These are phyloP conservation scores for Lepidium didymum DNA, from an alignment of 345 rosid species.

Conservation along the genomic window DNA sequence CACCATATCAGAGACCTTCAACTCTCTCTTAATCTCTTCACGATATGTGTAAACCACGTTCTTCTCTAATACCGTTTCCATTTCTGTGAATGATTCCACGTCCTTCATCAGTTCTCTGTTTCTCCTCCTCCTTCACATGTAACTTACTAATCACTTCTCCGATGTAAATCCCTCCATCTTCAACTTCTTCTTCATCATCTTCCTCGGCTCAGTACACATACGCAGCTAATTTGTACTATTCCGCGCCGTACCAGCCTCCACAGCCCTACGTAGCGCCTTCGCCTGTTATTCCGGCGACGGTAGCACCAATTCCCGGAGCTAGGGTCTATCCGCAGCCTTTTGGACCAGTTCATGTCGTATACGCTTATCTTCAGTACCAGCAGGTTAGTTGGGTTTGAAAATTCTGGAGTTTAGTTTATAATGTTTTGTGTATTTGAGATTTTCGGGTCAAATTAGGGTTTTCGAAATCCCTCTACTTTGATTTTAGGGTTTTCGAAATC, in stretches of 20 bases:
- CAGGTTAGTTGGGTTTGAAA: slow-evolving; percentile 36
- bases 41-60: too few relatives aligned
- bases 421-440: neutral
- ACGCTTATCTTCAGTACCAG: slow-evolving; percentile 74
- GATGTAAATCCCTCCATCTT: slow-evolving; percentile 43
- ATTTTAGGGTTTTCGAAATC: neutral
- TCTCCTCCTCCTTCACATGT: too few relatives aligned
- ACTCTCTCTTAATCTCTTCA: too few relatives aligned
- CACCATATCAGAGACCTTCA: too few relatives aligned
- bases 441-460: slow-evolving; percentile 14
- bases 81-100: too few relatives aligned
- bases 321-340: slow-evolving; percentile 42
- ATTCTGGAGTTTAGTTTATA: neutral
- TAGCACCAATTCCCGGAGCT: slow-evolving; percentile 35
- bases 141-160: too few relatives aligned
- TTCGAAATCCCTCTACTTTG: neutral
- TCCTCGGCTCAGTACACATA: slow-evolving; percentile 40
- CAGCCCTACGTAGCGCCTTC: slow-evolving; percentile 31
- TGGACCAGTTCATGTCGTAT: slow-evolving; percentile 48
- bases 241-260: slow-evolving; percentile 39
- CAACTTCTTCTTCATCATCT: slow-evolving; percentile 30
- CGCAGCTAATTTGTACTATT: slow-evolving; percentile 36
- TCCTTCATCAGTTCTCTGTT: too few relatives aligned
- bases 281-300: slow-evolving; percentile 28
- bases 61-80: too few relatives aligned